A percentile compares a stretch with the other conserved stretches of the same genome.
phyloP scores from a whole-genome alignment of 2,329 filamentous ascomycete genomes.

The Nemania sp. region DNA sequence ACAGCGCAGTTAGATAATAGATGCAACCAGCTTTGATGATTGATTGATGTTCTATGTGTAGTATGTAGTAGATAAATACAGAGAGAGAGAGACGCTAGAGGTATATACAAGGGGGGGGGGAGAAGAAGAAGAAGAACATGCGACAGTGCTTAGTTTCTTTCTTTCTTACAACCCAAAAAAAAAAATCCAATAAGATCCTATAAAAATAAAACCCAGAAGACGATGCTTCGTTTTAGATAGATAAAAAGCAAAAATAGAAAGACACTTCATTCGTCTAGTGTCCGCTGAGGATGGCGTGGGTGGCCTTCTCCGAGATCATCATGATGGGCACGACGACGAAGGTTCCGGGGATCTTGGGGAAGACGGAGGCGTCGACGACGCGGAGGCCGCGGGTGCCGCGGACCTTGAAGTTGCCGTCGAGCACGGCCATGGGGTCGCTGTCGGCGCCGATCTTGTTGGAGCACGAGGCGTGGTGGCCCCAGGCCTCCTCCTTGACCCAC shows the following conservation, averaged over 20 bases:
- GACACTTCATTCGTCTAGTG: not conserved
- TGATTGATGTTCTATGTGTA: no score
- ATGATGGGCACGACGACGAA: conserved; percentile 37
- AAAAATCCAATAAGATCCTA: not conserved
- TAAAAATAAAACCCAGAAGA: no score
- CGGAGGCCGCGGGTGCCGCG: conserved; percentile 55
- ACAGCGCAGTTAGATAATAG: no score
- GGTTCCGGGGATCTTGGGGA: conserved; percentile 52
- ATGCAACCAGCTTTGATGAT: no score
- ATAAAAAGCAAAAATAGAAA: no score
- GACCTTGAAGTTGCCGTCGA: conserved; percentile 57
- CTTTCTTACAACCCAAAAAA: not conserved
- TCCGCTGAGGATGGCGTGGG: conserved; percentile 34
- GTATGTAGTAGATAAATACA: no score
- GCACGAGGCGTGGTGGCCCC: conserved; percentile 39
- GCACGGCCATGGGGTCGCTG: conserved; percentile 54
- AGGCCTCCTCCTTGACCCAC: conserved; percentile 37
- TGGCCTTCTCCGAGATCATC: conserved; percentile 39
- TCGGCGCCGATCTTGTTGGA: conserved; percentile 43
- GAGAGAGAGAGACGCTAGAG: no score
- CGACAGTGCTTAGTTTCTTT: no score
- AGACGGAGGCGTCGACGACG: conserved; percentile 60
- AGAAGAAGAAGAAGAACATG: no score
- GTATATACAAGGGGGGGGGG: no score
- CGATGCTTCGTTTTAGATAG: no score